Conservation (phyloP, 148 eudicot species). For the Rhododendron simsii region DNA sequence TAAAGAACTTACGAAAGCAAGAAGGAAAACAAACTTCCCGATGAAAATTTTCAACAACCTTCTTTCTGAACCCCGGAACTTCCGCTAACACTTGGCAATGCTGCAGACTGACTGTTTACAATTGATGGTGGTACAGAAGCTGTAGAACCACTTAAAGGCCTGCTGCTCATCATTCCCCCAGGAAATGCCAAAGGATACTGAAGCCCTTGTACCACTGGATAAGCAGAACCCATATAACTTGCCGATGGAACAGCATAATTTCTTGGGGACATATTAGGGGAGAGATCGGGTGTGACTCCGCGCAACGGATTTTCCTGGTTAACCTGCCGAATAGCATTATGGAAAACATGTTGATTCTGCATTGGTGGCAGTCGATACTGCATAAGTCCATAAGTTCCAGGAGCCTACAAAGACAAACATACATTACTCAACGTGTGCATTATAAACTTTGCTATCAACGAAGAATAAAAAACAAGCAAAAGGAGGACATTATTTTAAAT, state of each 20-base stretch:
- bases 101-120: conserved; percentile 55
- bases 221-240: conserved; percentile 55
- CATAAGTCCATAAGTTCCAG: conserved; percentile 81
- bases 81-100: conserved; percentile 63
- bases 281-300: conserved; percentile 56
- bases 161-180: conserved; percentile 56
- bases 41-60: conserved; percentile 41
- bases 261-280: conserved; percentile 62
- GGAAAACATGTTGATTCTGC: conserved; percentile 72
- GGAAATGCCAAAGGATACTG: conserved; percentile 68
- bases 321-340: conserved; percentile 37
- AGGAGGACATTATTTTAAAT: neutral
- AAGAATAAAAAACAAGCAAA: conserved; percentile 2
- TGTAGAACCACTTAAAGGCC: conserved; percentile 56
- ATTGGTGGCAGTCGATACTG: conserved; percentile 71
- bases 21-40: neutral
- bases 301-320: conserved; percentile 65
- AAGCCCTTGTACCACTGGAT: conserved; percentile 51
- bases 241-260: conserved; percentile 43
- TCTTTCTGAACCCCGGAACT: conserved; percentile 68
- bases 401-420: conserved; percentile 45
- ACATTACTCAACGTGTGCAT: conserved; percentile 12
- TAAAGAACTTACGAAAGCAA: neutral
- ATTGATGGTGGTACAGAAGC: conserved; percentile 48
- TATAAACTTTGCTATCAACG: neutral